phyloP scores from a whole-genome alignment of 78 protist species.

The Cavenderia fasciculata region DNA sequence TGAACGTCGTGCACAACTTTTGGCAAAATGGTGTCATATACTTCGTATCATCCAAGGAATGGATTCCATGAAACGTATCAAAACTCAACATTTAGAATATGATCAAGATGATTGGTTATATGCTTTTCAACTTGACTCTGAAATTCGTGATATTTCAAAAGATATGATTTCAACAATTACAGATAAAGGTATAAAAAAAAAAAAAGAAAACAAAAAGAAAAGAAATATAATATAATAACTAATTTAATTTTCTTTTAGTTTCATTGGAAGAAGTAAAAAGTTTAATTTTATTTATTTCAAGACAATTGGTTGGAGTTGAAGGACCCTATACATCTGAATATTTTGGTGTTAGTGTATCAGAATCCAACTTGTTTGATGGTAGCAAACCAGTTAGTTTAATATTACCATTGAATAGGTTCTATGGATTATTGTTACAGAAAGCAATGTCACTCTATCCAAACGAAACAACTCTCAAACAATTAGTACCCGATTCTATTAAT shows the following conservation, averaged over 20 bases:
- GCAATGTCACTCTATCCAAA: background rate
- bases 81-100: background rate
- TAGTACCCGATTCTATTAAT: constrained; percentile 16
- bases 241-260: no score
- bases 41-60: background rate
- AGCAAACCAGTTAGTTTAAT: constrained; percentile 8
- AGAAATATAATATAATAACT: no score
- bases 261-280: background rate
- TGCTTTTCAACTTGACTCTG: constrained; percentile 37
- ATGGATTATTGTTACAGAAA: background rate
- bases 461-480: background rate
- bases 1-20: constrained; percentile 5
- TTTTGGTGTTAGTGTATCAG: background rate
- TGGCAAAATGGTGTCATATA: background rate
- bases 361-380: constrained; percentile 11
- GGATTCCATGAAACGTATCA: background rate
- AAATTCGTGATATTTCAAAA: constrained; percentile 18
- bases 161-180: constrained; percentile 15
- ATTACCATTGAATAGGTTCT: constrained; percentile 30
- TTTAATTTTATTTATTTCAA: background rate
- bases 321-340: no score
- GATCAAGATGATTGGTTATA: constrained; percentile 33
- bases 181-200: no score
- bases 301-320: background rate
- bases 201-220: no score